Percentiles rank a stretch among this genome's conserved stretches.
Evolutionary conservation across 2,329 filamentous ascomycete species (phyloP).

Genomic region (Karstenula rhodostoma): DNA sequence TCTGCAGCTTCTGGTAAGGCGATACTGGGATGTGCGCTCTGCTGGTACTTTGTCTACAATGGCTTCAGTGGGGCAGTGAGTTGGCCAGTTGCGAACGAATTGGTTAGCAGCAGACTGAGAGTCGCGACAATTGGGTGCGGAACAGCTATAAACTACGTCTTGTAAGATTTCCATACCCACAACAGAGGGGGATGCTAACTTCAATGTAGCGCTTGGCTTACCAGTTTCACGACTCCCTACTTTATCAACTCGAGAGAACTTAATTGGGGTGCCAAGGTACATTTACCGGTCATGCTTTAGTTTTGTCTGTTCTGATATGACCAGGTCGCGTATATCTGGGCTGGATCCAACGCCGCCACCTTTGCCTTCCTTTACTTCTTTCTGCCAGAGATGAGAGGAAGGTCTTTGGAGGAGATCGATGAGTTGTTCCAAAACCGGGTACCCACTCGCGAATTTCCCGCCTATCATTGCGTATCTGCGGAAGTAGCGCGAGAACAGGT

Average conservation of each 20-base stretch:
- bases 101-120: slow-evolving; percentile 34
- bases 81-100: slow-evolving; percentile 35
- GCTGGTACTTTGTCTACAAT: slow-evolving; percentile 38
- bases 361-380: slow-evolving; percentile 66
- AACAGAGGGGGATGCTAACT: not conserved
- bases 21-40: slow-evolving; percentile 13
- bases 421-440: slow-evolving; percentile 25
- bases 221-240: slow-evolving; percentile 43
- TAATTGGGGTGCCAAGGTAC: slow-evolving; percentile 32
- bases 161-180: not conserved
- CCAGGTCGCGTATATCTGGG: slow-evolving; percentile 22
- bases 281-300: not conserved
- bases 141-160: slow-evolving; percentile 19
- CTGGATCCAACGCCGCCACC: slow-evolving; percentile 48
- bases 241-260: slow-evolving; percentile 46
- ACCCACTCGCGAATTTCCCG: slow-evolving; percentile 22
- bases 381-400: slow-evolving; percentile 57
- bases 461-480: slow-evolving; percentile 18
- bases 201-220: slow-evolving; percentile 32
- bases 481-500: slow-evolving; percentile 11
- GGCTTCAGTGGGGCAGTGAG: slow-evolving; percentile 37
- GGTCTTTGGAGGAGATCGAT: slow-evolving; percentile 26
- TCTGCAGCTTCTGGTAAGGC: slow-evolving; percentile 16
- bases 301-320: not conserved
- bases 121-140: slow-evolving; percentile 33